These are phyloP conservation scores for Capronia americana DNA, from an alignment of 2,329 filamentous ascomycete species.

Conservation along the genomic window DNA sequence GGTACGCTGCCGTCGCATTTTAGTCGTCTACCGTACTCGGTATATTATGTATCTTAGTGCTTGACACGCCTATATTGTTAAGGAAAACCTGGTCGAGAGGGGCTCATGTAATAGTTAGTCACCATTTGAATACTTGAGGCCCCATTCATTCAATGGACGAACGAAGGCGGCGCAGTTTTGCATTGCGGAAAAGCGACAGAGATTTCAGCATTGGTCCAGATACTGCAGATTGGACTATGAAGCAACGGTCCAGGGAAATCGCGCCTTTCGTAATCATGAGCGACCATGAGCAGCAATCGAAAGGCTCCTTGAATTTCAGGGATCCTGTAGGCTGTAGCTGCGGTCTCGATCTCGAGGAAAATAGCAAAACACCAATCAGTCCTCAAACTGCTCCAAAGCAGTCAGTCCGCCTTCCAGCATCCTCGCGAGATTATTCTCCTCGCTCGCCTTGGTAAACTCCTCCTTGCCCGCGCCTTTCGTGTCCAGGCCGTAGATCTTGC, in stretches of 20 bases:
- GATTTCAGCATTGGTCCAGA: no score
- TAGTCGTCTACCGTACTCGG: no score
- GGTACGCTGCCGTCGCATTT: no score
- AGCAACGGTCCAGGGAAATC: background rate
- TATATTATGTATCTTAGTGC: no score
- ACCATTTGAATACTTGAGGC: no score
- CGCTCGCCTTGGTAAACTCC: slow-evolving; percentile 21
- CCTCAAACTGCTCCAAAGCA: slow-evolving; percentile 26
- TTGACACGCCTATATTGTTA: no score
- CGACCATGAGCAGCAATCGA: background rate
- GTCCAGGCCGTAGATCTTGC: slow-evolving; percentile 28
- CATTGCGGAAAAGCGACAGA: no score
- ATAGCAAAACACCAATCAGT: slow-evolving; percentile 2
- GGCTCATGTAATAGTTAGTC: no score
- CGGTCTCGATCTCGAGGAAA: background rate
- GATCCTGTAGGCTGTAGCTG: background rate
- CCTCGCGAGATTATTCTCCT: slow-evolving; percentile 18
- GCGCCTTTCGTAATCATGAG: background rate
- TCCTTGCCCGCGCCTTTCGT: slow-evolving; percentile 29
- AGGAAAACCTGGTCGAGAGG: no score
- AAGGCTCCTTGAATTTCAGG: background rate
- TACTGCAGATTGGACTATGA: no score
- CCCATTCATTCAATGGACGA: no score
- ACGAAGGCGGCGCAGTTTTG: no score
- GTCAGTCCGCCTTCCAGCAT: slow-evolving; percentile 20